These are phyloP conservation scores for Blumeriella jaapii DNA, from an alignment of 2,329 filamentous ascomycete genomes.

Conservation along the genomic window DNA sequence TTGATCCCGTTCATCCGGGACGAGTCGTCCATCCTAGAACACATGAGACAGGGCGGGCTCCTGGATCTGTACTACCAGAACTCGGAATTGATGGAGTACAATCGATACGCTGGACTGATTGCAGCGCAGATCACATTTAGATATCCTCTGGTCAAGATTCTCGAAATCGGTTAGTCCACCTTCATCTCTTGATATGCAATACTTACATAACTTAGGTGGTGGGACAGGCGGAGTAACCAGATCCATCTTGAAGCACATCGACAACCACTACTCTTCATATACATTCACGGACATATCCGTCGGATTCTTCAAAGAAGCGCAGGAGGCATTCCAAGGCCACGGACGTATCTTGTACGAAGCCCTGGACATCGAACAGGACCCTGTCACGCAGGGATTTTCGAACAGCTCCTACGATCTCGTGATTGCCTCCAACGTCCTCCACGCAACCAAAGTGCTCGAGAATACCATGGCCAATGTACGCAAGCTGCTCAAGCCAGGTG, in stretches of 20 bases:
- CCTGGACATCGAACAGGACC: conserved; percentile 18
- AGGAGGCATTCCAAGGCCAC: conserved; percentile 17
- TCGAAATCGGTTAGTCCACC: conserved; percentile 19
- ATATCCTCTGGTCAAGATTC: conserved; percentile 19
- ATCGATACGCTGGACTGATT: conserved; percentile 8
- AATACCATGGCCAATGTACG: conserved; percentile 22
- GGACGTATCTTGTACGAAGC: conserved; percentile 21
- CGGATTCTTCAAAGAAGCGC: conserved; percentile 31
- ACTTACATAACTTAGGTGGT: conserved; percentile 24
- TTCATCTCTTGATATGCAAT: no score
- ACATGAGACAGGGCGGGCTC: conserved; percentile 14
- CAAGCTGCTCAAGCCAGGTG: conserved; percentile 25
- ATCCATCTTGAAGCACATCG: conserved; percentile 27
- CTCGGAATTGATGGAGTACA: conserved; percentile 7
- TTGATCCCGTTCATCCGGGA: conserved; percentile 14
- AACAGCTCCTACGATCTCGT: conserved; percentile 10
- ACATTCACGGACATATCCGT: conserved; percentile 36
- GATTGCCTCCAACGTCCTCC: conserved; percentile 17
- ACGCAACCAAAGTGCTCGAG: conserved; percentile 18
- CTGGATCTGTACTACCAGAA: conserved; percentile 17
- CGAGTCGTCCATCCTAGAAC: conserved; percentile 16
- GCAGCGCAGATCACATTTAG: conserved; percentile 24
- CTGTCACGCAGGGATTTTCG: conserved; percentile 13
- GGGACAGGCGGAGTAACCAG: conserved; percentile 34
- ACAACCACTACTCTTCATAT: conserved; percentile 25